These are phyloP conservation scores for Hordeum pubiflorum DNA, from an alignment of 202 grass and related monocot genomes.

Conservation along the genomic window DNA sequence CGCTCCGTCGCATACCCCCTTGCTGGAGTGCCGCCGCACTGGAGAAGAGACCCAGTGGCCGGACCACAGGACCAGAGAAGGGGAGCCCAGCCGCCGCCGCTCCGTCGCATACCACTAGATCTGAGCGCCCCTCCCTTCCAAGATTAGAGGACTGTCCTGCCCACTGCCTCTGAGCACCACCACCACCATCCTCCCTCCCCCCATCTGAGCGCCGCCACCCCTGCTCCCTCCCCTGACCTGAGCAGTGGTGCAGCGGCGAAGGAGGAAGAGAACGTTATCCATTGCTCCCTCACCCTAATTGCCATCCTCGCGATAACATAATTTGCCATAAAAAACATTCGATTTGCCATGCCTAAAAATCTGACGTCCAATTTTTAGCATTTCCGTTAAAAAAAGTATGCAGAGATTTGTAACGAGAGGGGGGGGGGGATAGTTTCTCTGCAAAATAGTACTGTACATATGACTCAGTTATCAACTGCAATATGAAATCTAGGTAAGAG, in stretches of 20 bases:
- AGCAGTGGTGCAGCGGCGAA: no score
- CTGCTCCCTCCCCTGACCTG: no score
- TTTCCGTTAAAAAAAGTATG: not conserved
- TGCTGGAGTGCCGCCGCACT: not conserved
- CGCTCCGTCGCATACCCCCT: not conserved
- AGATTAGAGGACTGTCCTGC: not conserved
- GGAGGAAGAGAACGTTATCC: no score
- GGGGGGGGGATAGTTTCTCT: not conserved
- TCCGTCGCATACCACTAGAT: not conserved
- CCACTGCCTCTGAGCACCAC: not conserved
- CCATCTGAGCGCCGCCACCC: no score
- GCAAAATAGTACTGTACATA: not conserved
- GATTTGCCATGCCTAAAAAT: no score
- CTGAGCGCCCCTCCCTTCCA: not conserved
- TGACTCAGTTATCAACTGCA: not conserved
- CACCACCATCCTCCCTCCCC: not conserved
- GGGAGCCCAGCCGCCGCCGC: not conserved
- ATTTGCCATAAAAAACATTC: no score
- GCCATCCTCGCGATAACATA: no score
- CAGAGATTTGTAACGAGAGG: not conserved
- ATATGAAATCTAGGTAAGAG: slow-evolving; percentile 13
- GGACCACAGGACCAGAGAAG: not conserved
- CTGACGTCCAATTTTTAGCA: no score
- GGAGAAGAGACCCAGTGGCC: not conserved
- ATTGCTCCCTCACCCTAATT: no score